Evolutionary conservation across 2,329 filamentous ascomycete species (phyloP).

Genomic region (Ceratocystis alfenasii): DNA sequence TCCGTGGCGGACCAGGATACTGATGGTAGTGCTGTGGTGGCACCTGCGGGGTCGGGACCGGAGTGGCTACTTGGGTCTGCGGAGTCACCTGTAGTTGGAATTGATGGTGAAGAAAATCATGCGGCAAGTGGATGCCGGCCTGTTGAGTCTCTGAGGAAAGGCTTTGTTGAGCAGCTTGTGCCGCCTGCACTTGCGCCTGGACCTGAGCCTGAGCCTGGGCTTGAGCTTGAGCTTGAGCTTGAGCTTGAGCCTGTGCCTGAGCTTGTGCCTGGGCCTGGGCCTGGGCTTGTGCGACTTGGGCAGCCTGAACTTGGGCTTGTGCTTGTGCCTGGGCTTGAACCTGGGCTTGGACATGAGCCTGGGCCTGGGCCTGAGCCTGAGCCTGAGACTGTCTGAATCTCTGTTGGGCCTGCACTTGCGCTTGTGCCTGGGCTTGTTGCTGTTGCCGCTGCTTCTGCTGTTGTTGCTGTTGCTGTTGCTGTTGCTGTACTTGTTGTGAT

Average conservation of each 20-base stretch:
- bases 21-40: slow-evolving; percentile 19
- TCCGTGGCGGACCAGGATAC: slow-evolving; percentile 16
- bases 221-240: slow-evolving; percentile 14
- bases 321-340: slow-evolving; percentile 9
- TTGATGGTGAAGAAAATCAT: slow-evolving; percentile 20
- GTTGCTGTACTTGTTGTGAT: slow-evolving; percentile 10
- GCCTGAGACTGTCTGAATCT: slow-evolving; percentile 24
- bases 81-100: slow-evolving; percentile 18
- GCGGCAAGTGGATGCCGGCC: slow-evolving; percentile 3
- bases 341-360: slow-evolving; percentile 6
- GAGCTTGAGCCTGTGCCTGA: slow-evolving; percentile 10
- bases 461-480: slow-evolving; percentile 9
- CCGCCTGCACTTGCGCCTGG: slow-evolving; percentile 22
- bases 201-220: slow-evolving; percentile 25
- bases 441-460: slow-evolving; percentile 15
- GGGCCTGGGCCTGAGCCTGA: slow-evolving; percentile 10
- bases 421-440: slow-evolving; percentile 4
- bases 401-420: slow-evolving; percentile 15
- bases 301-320: slow-evolving; percentile 10
- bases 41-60: slow-evolving; percentile 13
- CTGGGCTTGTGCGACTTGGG: slow-evolving; percentile 7
- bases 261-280: slow-evolving; percentile 12
- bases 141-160: slow-evolving; percentile 12
- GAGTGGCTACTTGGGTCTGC: slow-evolving; percentile 6
- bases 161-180: slow-evolving; percentile 23